A percentile compares a stretch with the other conserved stretches of the same genome.
Conservation (phyloP, 345 rosid species). For the Stellera chamaejasme region DNA sequence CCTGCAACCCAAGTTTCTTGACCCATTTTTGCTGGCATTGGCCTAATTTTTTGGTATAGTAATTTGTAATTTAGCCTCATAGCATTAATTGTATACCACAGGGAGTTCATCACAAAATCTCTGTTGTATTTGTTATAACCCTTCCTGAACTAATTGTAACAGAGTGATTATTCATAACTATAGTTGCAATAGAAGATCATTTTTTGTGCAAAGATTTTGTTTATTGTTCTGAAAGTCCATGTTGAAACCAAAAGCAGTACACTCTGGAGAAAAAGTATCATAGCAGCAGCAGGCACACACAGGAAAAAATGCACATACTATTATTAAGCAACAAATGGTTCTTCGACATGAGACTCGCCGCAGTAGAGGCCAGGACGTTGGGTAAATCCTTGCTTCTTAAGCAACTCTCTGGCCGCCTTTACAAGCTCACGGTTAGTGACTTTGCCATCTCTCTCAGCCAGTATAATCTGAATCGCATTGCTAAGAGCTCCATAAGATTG, state of each 20-base stretch:
- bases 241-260: neutral
- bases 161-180: slow-evolving; percentile 9
- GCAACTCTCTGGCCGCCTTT: slow-evolving; percentile 45
- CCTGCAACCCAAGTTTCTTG: slow-evolving; percentile 28
- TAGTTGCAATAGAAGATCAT: slow-evolving; percentile 17
- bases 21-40: neutral
- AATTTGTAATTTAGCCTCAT: slow-evolving; percentile 20
- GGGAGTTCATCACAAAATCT: slow-evolving; percentile 11
- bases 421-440: slow-evolving; percentile 61
- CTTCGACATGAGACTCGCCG: slow-evolving; percentile 48
- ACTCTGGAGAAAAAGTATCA: neutral
- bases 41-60: slow-evolving; percentile 26
- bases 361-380: slow-evolving; percentile 97
- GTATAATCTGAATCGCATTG: slow-evolving; percentile 75
- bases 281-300: neutral
- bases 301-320: neutral
- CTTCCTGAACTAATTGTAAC: slow-evolving; percentile 11
- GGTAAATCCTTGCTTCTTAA: slow-evolving; percentile 72
- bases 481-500: slow-evolving; percentile 94
- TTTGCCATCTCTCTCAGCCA: slow-evolving; percentile 52
- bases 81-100: neutral
- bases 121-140: slow-evolving; percentile 6
- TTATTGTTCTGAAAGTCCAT: slow-evolving; percentile 1
- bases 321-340: slow-evolving; percentile 47
- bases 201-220: slow-evolving; percentile 5